A percentile compares a stretch with the other conserved stretches of the same genome.
Conservation (phyloP, 192 early-diverging fungal genomes). For the Dissophora ornata region DNA sequence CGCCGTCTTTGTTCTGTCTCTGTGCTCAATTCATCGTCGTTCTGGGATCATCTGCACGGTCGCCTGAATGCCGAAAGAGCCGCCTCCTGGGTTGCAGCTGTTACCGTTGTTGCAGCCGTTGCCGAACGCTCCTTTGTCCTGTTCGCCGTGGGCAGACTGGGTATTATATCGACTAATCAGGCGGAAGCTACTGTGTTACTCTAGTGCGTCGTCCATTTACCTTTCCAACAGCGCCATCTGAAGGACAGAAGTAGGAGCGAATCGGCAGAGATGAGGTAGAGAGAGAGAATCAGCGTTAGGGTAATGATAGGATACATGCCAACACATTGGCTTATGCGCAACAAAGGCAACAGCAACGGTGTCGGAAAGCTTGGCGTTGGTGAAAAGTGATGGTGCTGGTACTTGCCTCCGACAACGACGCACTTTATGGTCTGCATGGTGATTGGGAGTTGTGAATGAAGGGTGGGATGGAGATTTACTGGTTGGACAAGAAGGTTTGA, state of each 20-base stretch:
- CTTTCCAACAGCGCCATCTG: conserved; percentile 81
- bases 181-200: background rate
- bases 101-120: background rate
- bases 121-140: background rate
- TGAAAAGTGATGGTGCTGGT: too few species aligned
- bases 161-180: too few species aligned
- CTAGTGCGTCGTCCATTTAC: conserved; percentile 38
- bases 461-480: background rate
- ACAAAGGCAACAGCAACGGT: too few species aligned
- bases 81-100: conserved; percentile 18
- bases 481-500: too few species aligned
- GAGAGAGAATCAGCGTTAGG: background rate
- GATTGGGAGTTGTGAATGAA: background rate
- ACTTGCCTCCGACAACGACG: conserved; percentile 74
- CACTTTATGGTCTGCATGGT: conserved; percentile 87
- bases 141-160: background rate
- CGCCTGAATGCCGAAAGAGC: conserved; percentile 20
- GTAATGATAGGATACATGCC: background rate
- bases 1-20: background rate
- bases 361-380: too few species aligned
- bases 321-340: background rate
- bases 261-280: background rate
- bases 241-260: background rate
- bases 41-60: conserved; percentile 22
- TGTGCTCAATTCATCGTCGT: conserved; percentile 8